Base-by-base conservation (phyloP, 805 yeast genomes). In the Ogataea populi-albae region DNA sequence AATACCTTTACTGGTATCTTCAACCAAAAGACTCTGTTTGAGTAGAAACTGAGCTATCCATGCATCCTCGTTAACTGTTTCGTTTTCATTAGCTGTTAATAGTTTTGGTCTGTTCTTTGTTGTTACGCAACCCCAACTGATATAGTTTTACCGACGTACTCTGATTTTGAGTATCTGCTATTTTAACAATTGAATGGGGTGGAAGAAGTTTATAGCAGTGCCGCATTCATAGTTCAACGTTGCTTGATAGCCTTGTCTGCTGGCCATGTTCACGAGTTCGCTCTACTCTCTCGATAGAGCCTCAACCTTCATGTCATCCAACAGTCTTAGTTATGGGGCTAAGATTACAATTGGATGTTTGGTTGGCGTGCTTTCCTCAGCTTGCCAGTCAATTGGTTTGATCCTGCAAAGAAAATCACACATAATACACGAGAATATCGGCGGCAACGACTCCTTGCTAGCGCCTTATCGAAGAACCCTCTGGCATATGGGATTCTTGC, bases 391-490 rank as follows among this genome's bases (percentile, higher is more conserved):
- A 2, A 62, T 86, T 14, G 95, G 96, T 0, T 70, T 86, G 25
- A 85, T 93, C 2, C 65, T 86, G 25, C 96, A 87, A 60, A 66
- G 95, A 32, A 81, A 83, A 50, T 78, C 93, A 2, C 89, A 86
- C 51, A 54, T 83, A 16, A 45, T 72, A 25, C 71, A 68, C 34
- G 69, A 62, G 40, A 38, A 46, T 16, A 48, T 58, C 43, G 34
- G 34, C 8, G 28, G 37, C 14, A 30, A 23, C 10, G 40, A 45
- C 23, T 16, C 26, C 1, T 44, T 52, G 31, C 32, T 59, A 38
- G 62, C 66, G 11, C 58, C 65, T 2, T 60, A 69, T 38, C 70
- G 69, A 41, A 57, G 82, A 30, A 71, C 76, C 28, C 62, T 84
- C 44, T 87, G 95, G 96, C 69, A 85, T 26, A 41, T 74, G 18